Conservation (phyloP, 202 grass and related monocot genomes). For the Tripidium arundinaceum region DNA sequence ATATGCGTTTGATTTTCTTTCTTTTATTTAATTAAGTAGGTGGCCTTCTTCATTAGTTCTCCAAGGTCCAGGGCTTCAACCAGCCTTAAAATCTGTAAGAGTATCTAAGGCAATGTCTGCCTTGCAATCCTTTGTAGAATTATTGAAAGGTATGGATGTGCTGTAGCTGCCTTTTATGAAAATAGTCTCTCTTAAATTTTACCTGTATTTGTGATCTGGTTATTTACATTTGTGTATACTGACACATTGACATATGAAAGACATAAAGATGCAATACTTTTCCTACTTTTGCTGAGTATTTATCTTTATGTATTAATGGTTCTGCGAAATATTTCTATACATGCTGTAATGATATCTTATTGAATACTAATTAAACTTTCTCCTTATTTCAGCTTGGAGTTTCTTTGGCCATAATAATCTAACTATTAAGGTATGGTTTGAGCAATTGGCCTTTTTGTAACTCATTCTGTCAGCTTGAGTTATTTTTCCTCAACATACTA, state of each 20-base stretch:
- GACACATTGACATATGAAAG: background rate
- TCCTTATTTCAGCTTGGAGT: slow-evolving; percentile 62
- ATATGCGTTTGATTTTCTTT: slow-evolving; percentile 11
- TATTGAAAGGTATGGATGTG: slow-evolving; percentile 54
- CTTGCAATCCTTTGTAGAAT: slow-evolving; percentile 52
- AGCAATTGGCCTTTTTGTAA: background rate
- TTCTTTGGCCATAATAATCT: slow-evolving; percentile 56
- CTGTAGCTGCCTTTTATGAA: background rate
- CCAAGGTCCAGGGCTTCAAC: slow-evolving; percentile 61
- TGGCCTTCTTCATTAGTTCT: slow-evolving; percentile 75
- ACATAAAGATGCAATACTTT: background rate
- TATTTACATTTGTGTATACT: background rate
- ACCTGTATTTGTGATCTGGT: background rate
- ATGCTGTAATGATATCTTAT: slow-evolving; percentile 18
- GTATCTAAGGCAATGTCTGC: slow-evolving; percentile 51
- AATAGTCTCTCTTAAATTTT: background rate
- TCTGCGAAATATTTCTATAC: slow-evolving; percentile 1
- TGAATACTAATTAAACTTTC: slow-evolving; percentile 22
- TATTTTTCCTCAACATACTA: background rate
- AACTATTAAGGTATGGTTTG: slow-evolving; percentile 45
- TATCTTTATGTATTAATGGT: background rate
- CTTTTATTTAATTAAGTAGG: slow-evolving; percentile 42
- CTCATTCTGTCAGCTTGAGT: background rate
- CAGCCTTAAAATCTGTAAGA: slow-evolving; percentile 63
- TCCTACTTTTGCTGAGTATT: background rate